Conservation (phyloP, 805 yeast species). For the Monosporozyma unispora region DNA sequence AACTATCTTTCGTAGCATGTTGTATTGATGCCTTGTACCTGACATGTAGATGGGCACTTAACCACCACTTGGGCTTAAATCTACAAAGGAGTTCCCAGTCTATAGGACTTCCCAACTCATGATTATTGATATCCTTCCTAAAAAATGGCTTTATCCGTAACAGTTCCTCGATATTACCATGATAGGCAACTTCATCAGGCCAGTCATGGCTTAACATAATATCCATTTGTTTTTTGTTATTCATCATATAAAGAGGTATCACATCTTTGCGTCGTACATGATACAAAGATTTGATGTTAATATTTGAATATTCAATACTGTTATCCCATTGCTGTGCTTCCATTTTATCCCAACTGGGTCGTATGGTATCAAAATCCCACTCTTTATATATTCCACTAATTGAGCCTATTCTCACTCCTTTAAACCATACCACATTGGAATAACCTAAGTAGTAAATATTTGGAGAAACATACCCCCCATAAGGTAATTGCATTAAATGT, state of each 20-base stretch:
- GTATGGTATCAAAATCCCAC: constrained; percentile 38
- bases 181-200: constrained; percentile 71
- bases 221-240: constrained; percentile 32
- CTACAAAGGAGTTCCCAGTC: constrained; percentile 44
- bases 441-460: constrained; percentile 80
- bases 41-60: constrained; percentile 84
- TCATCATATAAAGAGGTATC: constrained; percentile 42
- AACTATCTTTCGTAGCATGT: constrained; percentile 19
- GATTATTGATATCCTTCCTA: constrained; percentile 47
- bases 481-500: constrained; percentile 58
- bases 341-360: constrained; percentile 39
- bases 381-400: constrained; percentile 73
- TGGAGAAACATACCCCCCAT: constrained; percentile 92
- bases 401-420: constrained; percentile 73
- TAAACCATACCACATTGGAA: constrained; percentile 62
- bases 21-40: constrained; percentile 49
- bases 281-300: constrained; percentile 35
- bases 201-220: constrained; percentile 82
- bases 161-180: constrained; percentile 49
- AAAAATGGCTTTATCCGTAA: constrained; percentile 59
- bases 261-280: constrained; percentile 53
- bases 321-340: constrained; percentile 25
- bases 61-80: constrained; percentile 67
- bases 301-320: constrained; percentile 9
- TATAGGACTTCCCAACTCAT: constrained; percentile 65